These are phyloP conservation scores for Cladosporium colombiae DNA, from an alignment of 2,329 filamentous ascomycete genomes.

Conservation along the genomic window DNA sequence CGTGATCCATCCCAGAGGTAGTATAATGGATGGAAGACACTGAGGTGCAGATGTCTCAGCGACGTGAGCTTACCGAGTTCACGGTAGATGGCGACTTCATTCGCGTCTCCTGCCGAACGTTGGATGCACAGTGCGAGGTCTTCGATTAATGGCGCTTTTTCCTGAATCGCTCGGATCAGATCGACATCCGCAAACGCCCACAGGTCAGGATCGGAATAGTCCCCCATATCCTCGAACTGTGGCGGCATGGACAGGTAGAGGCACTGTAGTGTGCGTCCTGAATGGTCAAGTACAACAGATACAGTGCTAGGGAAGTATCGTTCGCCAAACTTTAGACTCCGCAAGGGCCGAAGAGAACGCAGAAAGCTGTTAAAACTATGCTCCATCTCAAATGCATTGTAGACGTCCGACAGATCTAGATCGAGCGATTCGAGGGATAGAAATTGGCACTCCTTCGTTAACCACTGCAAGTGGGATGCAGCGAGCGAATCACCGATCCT, in stretches of 20 bases:
- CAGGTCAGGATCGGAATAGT: slow-evolving; percentile 1
- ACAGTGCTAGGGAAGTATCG: not conserved
- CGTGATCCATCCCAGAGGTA: not conserved
- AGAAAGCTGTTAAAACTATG: not conserved
- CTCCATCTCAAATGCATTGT: not conserved
- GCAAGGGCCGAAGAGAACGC: not conserved
- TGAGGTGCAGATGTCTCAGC: not conserved
- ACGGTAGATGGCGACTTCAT: slow-evolving; percentile 2
- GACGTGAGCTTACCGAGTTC: slow-evolving; percentile 8
- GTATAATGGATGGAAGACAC: not conserved
- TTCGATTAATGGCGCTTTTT: not conserved
- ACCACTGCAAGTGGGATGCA: not conserved
- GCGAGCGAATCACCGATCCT: not conserved
- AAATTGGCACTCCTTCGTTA: not conserved
- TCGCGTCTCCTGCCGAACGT: slow-evolving; percentile 5
- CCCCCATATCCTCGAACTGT: not conserved
- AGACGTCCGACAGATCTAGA: not conserved
- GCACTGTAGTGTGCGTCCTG: not conserved
- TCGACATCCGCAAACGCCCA: not conserved
- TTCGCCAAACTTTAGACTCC: not conserved
- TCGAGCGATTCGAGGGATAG: not conserved
- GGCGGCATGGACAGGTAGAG: not conserved
- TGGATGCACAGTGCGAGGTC: not conserved
- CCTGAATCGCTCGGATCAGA: not conserved
- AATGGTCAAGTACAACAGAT: not conserved